These are phyloP conservation scores for Mortierella sp. DNA, from an alignment of 371 early-diverging fungal species.

Conservation along the genomic window DNA sequence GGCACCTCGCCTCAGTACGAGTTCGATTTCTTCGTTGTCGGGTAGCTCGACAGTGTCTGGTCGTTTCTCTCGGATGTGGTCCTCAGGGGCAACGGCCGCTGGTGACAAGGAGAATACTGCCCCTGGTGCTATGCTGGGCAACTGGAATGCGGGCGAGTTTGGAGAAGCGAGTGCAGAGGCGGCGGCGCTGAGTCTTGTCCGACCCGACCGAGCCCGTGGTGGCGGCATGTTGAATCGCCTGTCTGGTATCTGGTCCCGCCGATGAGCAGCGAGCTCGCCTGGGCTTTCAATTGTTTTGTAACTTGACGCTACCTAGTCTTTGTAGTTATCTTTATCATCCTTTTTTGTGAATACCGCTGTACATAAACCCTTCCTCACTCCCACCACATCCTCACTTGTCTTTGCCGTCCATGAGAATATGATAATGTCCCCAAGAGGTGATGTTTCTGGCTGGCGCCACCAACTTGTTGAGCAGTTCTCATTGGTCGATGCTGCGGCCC, in stretches of 20 bases:
- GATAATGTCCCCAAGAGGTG: neutral
- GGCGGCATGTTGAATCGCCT: constrained; percentile 46
- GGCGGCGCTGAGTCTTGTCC: constrained; percentile 23
- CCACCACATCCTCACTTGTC: neutral
- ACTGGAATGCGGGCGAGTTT: constrained; percentile 40
- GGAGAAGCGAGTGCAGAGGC: constrained; percentile 36
- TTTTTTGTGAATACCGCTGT: constrained; percentile 6
- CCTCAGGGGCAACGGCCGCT: neutral
- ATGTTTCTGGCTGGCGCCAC: neutral
- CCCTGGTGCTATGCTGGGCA: constrained; percentile 15
- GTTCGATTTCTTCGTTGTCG: constrained; percentile 9
- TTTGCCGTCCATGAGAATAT: no score
- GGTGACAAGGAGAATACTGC: constrained; percentile 19
- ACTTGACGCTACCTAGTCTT: neutral
- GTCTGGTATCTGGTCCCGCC: constrained; percentile 49
- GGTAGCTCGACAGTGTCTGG: constrained; percentile 41
- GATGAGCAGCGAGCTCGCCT: neutral
- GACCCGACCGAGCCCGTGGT: constrained; percentile 18
- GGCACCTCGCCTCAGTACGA: constrained; percentile 24
- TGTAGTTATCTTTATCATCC: neutral
- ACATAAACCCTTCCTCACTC: neutral
- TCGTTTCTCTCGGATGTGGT: constrained; percentile 43
- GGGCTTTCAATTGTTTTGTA: neutral
- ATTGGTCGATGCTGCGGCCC: neutral
- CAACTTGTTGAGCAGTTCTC: neutral